Conservation (phyloP, 352 stramenopile genomes). For the Phytopythium delawarense region DNA sequence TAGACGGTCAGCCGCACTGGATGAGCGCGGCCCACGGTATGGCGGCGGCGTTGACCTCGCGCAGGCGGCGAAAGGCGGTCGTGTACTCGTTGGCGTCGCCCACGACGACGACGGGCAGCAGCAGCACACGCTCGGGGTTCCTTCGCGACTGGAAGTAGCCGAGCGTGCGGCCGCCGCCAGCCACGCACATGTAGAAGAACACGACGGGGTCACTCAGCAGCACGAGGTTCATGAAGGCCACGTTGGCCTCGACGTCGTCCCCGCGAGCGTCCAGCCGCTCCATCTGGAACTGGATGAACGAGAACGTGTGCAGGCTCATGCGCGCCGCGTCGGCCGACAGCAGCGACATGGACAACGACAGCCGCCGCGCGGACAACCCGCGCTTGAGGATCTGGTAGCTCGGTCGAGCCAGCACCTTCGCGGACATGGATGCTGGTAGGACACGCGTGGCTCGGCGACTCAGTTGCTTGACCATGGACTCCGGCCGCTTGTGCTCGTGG, state of each 20-base stretch:
- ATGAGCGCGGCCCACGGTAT: constrained; percentile 21
- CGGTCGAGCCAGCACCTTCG: background rate
- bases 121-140: constrained; percentile 16
- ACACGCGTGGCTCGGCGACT: background rate
- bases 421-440: background rate
- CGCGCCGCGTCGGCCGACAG: background rate
- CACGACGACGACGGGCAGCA: constrained; percentile 17
- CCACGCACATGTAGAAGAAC: constrained; percentile 16
- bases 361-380: background rate
- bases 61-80: constrained; percentile 9
- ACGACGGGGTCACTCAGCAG: constrained; percentile 37
- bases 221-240: constrained; percentile 35
- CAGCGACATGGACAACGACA: background rate
- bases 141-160: constrained; percentile 16
- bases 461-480: background rate
- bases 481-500: background rate
- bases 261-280: constrained; percentile 16
- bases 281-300: constrained; percentile 25
- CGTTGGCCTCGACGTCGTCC: constrained; percentile 21
- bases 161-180: background rate
- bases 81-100: constrained; percentile 24
- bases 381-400: background rate
- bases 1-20: constrained; percentile 16
- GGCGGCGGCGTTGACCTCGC: constrained; percentile 15
- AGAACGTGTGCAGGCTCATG: constrained; percentile 8